Evolutionary conservation across 495 filamentous ascomycete genomes (phyloP).

Genomic region (Pyrenopolyporus hunteri): DNA sequence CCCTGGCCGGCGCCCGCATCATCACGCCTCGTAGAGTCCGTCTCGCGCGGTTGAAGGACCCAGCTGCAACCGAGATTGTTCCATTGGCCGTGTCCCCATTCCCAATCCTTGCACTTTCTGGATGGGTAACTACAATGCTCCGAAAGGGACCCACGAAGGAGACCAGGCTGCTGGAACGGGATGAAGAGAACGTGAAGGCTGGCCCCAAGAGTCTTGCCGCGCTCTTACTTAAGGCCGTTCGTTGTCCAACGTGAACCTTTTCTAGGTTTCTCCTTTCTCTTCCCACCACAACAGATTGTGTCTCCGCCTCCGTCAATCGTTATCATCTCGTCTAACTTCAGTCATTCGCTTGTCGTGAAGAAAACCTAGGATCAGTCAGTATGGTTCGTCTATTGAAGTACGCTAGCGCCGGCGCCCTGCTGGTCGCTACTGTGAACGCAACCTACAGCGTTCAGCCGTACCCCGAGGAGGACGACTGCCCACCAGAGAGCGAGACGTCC

Average conservation of each 20-base stretch:
- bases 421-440: conserved; percentile 39
- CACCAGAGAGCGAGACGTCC: conserved; percentile 18
- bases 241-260: not conserved
- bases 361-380: conserved; percentile 16
- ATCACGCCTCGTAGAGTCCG: conserved; percentile 12
- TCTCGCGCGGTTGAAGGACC: conserved; percentile 11
- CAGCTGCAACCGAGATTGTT: conserved; percentile 26
- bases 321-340: conserved; percentile 37
- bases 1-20: conserved; percentile 27
- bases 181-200: conserved; percentile 14
- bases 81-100: conserved; percentile 10
- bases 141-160: conserved; percentile 14
- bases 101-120: conserved; percentile 27
- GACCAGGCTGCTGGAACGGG: conserved; percentile 25
- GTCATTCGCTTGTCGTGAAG: conserved; percentile 40
- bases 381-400: conserved; percentile 45
- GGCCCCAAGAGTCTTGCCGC: not conserved
- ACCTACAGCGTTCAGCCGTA: conserved; percentile 14
- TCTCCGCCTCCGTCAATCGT: conserved; percentile 22
- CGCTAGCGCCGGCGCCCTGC: conserved; percentile 39
- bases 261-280: not conserved
- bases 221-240: conserved; percentile 16
- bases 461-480: conserved; percentile 33
- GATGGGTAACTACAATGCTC: conserved; percentile 25
- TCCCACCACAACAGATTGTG: conserved; percentile 33